Percentiles rank a stretch among this genome's conserved stretches.
Conservation (phyloP, 1,139 yeast species). For the Zhuliangozyma blackwelliae region DNA sequence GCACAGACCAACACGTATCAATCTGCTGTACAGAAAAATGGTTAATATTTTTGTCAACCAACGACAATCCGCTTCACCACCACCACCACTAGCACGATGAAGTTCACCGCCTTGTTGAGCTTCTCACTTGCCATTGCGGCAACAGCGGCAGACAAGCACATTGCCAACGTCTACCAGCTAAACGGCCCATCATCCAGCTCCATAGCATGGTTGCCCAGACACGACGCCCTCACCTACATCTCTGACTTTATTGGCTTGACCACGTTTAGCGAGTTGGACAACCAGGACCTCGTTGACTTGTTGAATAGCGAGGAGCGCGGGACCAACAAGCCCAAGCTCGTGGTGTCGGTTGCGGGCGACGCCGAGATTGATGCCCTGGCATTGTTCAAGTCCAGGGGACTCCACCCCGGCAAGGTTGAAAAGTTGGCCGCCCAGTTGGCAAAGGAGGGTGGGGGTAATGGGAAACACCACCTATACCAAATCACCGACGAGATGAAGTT, state of each 20-base stretch:
- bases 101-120: conserved; percentile 9
- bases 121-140: conserved; percentile 7
- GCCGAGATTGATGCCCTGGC: conserved; percentile 25
- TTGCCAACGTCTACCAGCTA: conserved; percentile 17
- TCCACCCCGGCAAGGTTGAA: not conserved
- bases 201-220: not conserved
- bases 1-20: too few relatives aligned
- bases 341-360: conserved; percentile 36
- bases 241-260: conserved; percentile 42
- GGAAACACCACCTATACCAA: conserved; percentile 9
- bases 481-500: conserved; percentile 37
- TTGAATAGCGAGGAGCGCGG: conserved; percentile 15
- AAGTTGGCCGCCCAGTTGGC: conserved; percentile 4
- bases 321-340: conserved; percentile 21
- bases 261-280: conserved; percentile 26
- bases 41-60: too few relatives aligned
- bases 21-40: too few relatives aligned
- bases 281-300: conserved; percentile 22
- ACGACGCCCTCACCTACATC: conserved; percentile 24
- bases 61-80: too few relatives aligned
- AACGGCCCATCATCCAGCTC: conserved; percentile 1
- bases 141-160: not conserved
- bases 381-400: conserved; percentile 9
- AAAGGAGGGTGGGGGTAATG: too few relatives aligned
- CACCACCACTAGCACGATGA: conserved; percentile 7